phyloP scores from a whole-genome alignment of 108 stramenopile species.

The Pseudonitzschia pungens region DNA sequence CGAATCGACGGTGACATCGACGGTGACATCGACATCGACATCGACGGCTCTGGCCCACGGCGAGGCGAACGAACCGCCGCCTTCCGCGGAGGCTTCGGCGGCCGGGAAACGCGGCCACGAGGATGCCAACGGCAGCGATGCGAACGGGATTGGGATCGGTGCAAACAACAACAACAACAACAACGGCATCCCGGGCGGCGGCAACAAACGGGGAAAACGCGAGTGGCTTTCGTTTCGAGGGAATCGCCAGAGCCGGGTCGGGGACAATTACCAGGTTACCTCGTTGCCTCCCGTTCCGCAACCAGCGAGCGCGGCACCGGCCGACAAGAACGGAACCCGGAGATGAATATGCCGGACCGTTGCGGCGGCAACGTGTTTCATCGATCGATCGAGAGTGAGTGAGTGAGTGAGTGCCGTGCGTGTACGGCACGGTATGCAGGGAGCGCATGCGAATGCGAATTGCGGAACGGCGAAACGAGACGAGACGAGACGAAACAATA shows the following conservation, averaged over 20 bases:
- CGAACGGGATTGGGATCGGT: neutral
- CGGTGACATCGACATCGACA: neutral
- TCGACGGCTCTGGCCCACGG: neutral
- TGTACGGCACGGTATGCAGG: too few relatives aligned
- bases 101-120: slow-evolving; percentile 10
- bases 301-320: neutral
- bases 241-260: slow-evolving; percentile 25
- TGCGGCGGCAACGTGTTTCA: neutral
- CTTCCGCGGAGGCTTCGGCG: neutral
- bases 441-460: too few relatives aligned
- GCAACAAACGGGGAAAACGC: slow-evolving; percentile 26
- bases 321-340: neutral
- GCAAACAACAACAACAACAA: neutral
- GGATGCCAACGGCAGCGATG: neutral
- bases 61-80: neutral
- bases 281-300: slow-evolving; percentile 12
- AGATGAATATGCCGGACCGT: neutral
- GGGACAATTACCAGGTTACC: slow-evolving; percentile 34
- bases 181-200: neutral
- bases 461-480: too few relatives aligned
- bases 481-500: too few relatives aligned
- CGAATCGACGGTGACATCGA: neutral
- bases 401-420: too few relatives aligned
- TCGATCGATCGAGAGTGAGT: too few relatives aligned
- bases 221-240: slow-evolving; percentile 41